phyloP scores from a whole-genome alignment of 306 rosid species.

The Dalbergia oliveri region DNA sequence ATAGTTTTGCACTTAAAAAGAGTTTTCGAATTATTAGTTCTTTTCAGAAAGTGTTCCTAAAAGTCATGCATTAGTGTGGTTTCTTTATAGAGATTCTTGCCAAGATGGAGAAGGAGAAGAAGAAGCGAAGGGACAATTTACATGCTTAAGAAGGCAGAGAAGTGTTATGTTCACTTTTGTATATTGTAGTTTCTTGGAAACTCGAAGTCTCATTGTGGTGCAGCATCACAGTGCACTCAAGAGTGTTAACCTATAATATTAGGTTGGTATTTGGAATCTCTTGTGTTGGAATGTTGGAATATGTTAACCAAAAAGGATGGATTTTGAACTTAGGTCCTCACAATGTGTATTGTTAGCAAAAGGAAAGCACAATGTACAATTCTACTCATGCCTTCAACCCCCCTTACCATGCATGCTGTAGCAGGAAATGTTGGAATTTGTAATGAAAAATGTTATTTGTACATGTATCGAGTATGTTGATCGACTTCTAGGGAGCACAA shows the following conservation, averaged over 20 bases:
- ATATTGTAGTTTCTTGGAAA: conserved; percentile 11
- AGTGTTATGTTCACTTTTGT: conserved; percentile 27
- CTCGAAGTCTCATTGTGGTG: not conserved
- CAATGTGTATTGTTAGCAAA: too few species aligned
- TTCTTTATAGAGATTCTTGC: conserved; percentile 46
- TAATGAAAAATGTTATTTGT: too few species aligned
- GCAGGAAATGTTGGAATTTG: too few species aligned
- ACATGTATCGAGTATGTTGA: too few species aligned
- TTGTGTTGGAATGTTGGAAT: not conserved
- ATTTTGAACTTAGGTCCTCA: too few species aligned
- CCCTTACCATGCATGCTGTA: too few species aligned
- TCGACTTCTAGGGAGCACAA: too few species aligned
- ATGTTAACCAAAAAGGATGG: not conserved
- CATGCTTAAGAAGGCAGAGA: conserved; percentile 46
- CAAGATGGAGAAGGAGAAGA: conserved; percentile 41
- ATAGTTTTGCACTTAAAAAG: conserved; percentile 33
- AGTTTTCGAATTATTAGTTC: conserved; percentile 41
- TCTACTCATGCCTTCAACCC: too few species aligned
- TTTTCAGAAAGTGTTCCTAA: conserved; percentile 45
- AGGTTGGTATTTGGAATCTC: not conserved
- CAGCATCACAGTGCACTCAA: not conserved
- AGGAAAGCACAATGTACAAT: too few species aligned
- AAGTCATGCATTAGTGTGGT: conserved; percentile 44
- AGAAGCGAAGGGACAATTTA: conserved; percentile 35
- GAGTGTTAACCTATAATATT: not conserved